phyloP scores from a whole-genome alignment of 1,284 basidiomycete species.

The Fomitopsis pinicola region DNA sequence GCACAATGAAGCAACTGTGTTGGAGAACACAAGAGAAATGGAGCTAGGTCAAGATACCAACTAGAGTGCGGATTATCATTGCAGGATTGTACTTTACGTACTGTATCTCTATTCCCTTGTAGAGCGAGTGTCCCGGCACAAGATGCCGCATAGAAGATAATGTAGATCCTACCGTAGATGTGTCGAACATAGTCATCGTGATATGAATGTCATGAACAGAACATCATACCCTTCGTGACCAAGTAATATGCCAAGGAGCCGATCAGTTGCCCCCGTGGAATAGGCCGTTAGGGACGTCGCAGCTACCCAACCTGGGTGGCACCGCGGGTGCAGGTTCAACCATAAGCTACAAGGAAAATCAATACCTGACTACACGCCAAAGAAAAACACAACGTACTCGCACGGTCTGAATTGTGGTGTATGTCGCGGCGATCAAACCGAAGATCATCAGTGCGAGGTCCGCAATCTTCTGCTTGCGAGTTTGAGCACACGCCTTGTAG shows the following conservation, averaged over 20 bases:
- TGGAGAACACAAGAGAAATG: neutral
- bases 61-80: neutral
- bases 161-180: neutral
- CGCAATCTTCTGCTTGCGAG: slow-evolving; percentile 60
- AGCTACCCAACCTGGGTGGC: slow-evolving; percentile 25
- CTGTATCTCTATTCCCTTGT: neutral
- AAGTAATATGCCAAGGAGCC: neutral
- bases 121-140: neutral
- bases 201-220: neutral
- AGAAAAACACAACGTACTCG: slow-evolving; percentile 39
- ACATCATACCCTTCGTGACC: neutral
- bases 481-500: slow-evolving; percentile 82
- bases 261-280: neutral
- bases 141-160: neutral
- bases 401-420: slow-evolving; percentile 82
- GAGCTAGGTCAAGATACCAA: neutral
- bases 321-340: slow-evolving; percentile 22
- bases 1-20: neutral
- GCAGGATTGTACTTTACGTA: neutral
- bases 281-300: slow-evolving; percentile 13
- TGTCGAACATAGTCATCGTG: neutral
- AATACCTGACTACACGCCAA: neutral
- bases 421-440: slow-evolving; percentile 77
- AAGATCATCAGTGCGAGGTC: slow-evolving; percentile 84
- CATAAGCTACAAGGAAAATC: slow-evolving; percentile 32